Evolutionary conservation across 345 rosid species (phyloP), one percentile per base, ranked within the genome.

Genomic region (Firmiana major): DNA sequence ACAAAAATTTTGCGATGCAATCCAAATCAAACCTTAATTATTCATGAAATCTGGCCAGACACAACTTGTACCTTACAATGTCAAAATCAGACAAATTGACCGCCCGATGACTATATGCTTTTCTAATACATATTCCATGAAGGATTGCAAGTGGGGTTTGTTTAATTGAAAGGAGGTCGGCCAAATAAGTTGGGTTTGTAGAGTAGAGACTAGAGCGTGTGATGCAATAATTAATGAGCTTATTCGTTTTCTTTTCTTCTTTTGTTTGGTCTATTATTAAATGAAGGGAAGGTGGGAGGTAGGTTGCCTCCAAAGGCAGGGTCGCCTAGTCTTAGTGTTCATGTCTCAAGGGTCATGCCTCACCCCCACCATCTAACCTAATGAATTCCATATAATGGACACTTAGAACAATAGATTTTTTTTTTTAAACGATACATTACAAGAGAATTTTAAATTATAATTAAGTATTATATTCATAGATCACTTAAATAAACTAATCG

Each of bases 221-320:
- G 69, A 36, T 63, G 69, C 24, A 64, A 64, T 36, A 64, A 62
- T 62, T 34, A 59, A 17, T n/a, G n/a, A n/a, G n/a, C 67, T 34
- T 34, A 31, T 36, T 19, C 69, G 13, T n/a, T n/a, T n/a, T n/a
- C n/a, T n/a, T n/a, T n/a, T n/a, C n/a, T n/a, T n/a, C 24, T 46
- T 28, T 46, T 34, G 54, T 34, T 45, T 11, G 45, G 3, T 48
- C 28, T 43, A 76, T 10, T 57, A 76, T 26, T 67, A 71, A 73
- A 63, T 26, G 40, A 13, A 19, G 28, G 22, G 68, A 62, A 51
- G 58, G 64, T 48, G 70, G 79, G 81, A 66, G 89, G 87, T 83
- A 80, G 85, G 92, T 82, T 91, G 96, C 91, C 89, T 89, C 93
- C 96, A 78, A 78, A 80, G 87, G 87, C 89, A 86, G 84, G 91